Conservation (phyloP, 495 filamentous ascomycete genomes). For the Penicillium taxi region DNA sequence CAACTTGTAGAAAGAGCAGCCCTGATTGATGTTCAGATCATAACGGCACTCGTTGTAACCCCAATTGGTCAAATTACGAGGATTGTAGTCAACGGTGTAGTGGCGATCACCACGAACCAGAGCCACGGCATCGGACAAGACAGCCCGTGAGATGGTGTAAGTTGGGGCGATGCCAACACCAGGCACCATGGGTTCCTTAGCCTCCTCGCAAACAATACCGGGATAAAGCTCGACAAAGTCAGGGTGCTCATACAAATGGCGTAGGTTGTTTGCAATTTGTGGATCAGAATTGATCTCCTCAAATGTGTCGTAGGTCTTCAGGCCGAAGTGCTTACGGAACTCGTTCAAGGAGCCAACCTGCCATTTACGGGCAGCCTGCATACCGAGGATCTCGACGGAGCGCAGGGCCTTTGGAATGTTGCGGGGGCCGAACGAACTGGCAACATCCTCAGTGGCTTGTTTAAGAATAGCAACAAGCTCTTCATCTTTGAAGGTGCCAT, state of each 20-base stretch:
- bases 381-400: constrained; percentile 53
- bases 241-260: constrained; percentile 51
- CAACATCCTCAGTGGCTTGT: constrained; percentile 52
- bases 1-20: constrained; percentile 80
- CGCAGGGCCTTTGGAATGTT: constrained; percentile 52
- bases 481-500: constrained; percentile 55
- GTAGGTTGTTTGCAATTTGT: constrained; percentile 43
- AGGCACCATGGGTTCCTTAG: constrained; percentile 46
- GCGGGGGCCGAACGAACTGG: constrained; percentile 50
- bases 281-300: constrained; percentile 58
- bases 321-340: constrained; percentile 53
- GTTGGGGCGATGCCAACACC: constrained; percentile 50
- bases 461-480: constrained; percentile 55
- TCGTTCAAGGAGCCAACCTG: constrained; percentile 54
- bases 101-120: constrained; percentile 48
- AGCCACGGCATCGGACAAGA: constrained; percentile 47
- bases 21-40: constrained; percentile 66
- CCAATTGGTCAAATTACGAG: constrained; percentile 73
- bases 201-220: constrained; percentile 48
- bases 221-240: constrained; percentile 60
- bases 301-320: constrained; percentile 51
- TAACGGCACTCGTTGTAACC: constrained; percentile 66
- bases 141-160: constrained; percentile 50
- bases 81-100: constrained; percentile 59
- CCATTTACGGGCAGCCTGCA: constrained; percentile 54